A percentile compares a stretch with the other conserved stretches of the same genome.
phyloP scores from a whole-genome alignment of 352 stramenopile genomes.

The Saprolegnia parasitica region DNA sequence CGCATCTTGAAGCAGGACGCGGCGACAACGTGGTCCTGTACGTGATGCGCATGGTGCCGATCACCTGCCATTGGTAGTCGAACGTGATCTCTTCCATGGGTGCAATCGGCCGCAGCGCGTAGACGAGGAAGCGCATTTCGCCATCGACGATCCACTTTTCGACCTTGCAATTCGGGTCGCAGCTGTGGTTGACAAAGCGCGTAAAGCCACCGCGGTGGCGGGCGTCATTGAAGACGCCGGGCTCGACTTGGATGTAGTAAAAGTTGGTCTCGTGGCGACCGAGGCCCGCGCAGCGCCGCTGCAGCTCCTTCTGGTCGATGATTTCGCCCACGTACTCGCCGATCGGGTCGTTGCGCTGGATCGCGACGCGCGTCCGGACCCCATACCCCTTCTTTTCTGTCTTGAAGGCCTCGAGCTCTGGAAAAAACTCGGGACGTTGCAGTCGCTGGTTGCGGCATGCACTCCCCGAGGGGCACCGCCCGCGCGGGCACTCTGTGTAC shows the following conservation, averaged over 20 bases:
- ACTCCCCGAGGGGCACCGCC: constrained; percentile 41
- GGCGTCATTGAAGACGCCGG: constrained; percentile 85
- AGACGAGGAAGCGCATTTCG: constrained; percentile 91
- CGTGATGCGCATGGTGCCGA: constrained; percentile 75
- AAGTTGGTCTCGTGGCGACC: constrained; percentile 64
- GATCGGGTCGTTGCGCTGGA: constrained; percentile 63
- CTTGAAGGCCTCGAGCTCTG: constrained; percentile 64
- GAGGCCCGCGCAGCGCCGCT: constrained; percentile 30
- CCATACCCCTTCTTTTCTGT: constrained; percentile 83
- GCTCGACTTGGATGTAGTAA: constrained; percentile 78
- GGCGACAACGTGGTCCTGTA: no score
- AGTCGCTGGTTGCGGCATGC: constrained; percentile 71
- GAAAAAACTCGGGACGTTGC: constrained; percentile 63
- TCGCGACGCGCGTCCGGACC: constrained; percentile 57
- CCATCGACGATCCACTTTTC: constrained; percentile 93
- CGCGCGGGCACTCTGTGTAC: constrained; percentile 67
- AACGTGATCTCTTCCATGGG: constrained; percentile 91
- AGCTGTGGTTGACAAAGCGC: constrained; percentile 96
- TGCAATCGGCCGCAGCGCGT: constrained; percentile 86
- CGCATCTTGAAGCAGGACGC: no score
- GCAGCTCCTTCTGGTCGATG: constrained; percentile 84
- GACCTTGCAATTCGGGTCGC: constrained; percentile 92
- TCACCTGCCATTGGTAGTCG: constrained; percentile 94
- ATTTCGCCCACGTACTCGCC: constrained; percentile 91
- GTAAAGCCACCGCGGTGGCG: constrained; percentile 90